Evolutionary conservation across 257 asterid species (phyloP).

Genomic region (Solanum infundibuliforme): DNA sequence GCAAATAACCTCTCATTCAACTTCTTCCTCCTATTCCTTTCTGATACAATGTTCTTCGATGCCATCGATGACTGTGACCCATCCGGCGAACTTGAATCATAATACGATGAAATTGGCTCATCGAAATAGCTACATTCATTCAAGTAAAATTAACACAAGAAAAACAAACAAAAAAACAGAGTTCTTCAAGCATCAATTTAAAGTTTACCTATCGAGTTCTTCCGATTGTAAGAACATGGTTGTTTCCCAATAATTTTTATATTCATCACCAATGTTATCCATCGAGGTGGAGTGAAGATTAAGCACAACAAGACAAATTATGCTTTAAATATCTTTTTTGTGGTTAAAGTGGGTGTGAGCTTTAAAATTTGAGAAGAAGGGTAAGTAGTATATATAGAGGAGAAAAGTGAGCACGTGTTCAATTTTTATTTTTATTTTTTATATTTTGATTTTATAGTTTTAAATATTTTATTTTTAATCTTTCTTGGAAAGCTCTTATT

Average conservation of each 20-base stretch:
- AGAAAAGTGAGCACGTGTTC: background rate
- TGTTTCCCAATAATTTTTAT: slow-evolving; percentile 43
- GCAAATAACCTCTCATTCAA: slow-evolving; percentile 69
- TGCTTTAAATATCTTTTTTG: background rate
- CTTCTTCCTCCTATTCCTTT: slow-evolving; percentile 68
- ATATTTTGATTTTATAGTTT: background rate
- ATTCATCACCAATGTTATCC: slow-evolving; percentile 41
- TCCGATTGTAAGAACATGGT: slow-evolving; percentile 41
- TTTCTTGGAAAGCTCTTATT: background rate
- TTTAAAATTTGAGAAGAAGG: background rate
- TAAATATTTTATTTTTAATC: background rate
- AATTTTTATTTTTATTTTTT: background rate
- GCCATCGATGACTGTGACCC: slow-evolving; percentile 36
- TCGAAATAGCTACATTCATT: slow-evolving; percentile 31
- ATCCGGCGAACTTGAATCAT: slow-evolving; percentile 74
- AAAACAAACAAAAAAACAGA: background rate
- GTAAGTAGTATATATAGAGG: background rate
- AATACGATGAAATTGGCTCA: slow-evolving; percentile 36
- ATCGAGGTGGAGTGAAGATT: slow-evolving; percentile 1
- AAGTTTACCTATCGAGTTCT: slow-evolving; percentile 40
- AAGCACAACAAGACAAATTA: background rate
- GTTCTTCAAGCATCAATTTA: background rate
- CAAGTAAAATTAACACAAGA: background rate
- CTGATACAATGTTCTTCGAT: slow-evolving; percentile 68
- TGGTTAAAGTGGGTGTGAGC: background rate